Percentiles rank a stretch among this genome's conserved stretches.
Conservation (phyloP, 306 rosid species). For the Citrullus mucosospermus region DNA sequence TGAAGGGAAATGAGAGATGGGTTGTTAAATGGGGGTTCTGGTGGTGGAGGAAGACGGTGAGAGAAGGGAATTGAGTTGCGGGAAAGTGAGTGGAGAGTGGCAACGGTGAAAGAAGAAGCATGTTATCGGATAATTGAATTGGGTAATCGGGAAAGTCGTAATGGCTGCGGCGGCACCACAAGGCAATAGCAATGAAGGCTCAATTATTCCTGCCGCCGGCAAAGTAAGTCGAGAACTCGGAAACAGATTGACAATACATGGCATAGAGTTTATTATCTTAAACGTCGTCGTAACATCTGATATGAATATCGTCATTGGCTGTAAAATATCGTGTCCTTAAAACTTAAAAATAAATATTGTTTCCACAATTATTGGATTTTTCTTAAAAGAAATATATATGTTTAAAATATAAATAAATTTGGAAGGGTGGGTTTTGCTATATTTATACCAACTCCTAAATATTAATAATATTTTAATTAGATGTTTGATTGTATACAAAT, state of each 20-base stretch:
- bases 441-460: too few relatives aligned
- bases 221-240: not conserved
- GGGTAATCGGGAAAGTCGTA: not conserved
- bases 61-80: constrained; percentile 12
- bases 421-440: too few relatives aligned
- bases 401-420: too few relatives aligned
- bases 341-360: too few relatives aligned
- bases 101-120: constrained; percentile 25
- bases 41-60: constrained; percentile 22
- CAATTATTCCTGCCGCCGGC: not conserved
- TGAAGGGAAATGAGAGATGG: constrained; percentile 10
- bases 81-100: constrained; percentile 24
- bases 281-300: not conserved
- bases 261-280: not conserved
- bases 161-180: not conserved
- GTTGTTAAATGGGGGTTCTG: constrained; percentile 3
- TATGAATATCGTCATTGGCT: not conserved
- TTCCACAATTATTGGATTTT: too few relatives aligned
- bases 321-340: not conserved
- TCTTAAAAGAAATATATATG: too few relatives aligned
- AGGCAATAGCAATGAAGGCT: not conserved
- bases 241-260: constrained; percentile 1
- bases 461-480: too few relatives aligned
- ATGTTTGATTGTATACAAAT: too few relatives aligned
- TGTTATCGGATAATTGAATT: constrained; percentile 1